These are phyloP conservation scores for Yamadazyma spencermartinsiae DNA, from an alignment of 1,139 yeast species.

Conservation along the genomic window DNA sequence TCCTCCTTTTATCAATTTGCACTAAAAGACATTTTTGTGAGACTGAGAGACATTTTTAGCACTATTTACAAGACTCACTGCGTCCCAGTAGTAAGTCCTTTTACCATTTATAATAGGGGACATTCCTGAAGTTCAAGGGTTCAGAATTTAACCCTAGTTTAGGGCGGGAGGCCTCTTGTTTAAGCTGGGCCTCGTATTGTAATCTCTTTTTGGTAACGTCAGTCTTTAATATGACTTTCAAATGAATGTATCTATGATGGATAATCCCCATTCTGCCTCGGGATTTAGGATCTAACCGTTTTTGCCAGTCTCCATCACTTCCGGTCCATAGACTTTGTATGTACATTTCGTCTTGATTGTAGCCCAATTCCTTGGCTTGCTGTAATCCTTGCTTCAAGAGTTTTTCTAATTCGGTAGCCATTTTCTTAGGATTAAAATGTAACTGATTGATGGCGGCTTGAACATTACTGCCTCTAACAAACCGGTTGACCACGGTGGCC, in stretches of 20 bases:
- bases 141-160: conserved; percentile 45
- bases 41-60: conserved; percentile 1
- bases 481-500: conserved; percentile 77
- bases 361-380: conserved; percentile 62
- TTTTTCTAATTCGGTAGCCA: conserved; percentile 77
- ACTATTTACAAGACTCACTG: background rate
- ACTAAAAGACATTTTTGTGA: background rate
- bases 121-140: conserved; percentile 46
- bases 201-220: conserved; percentile 60
- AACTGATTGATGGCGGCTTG: conserved; percentile 88
- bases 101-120: conserved; percentile 47
- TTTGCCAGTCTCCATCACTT: conserved; percentile 74
- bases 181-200: conserved; percentile 55
- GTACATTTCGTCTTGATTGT: conserved; percentile 63
- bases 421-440: conserved; percentile 80
- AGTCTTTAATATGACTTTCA: conserved; percentile 73
- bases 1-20: conserved; percentile 2
- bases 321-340: conserved; percentile 91
- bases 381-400: conserved; percentile 70
- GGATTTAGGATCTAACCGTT: conserved; percentile 81
- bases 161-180: conserved; percentile 45
- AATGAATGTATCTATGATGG: conserved; percentile 75
- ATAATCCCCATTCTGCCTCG: conserved; percentile 87
- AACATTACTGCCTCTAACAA: conserved; percentile 68
- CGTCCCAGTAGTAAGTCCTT: background rate